Conservation (phyloP, 2,329 filamentous ascomycete species). For the Endocalyx cinctus region DNA sequence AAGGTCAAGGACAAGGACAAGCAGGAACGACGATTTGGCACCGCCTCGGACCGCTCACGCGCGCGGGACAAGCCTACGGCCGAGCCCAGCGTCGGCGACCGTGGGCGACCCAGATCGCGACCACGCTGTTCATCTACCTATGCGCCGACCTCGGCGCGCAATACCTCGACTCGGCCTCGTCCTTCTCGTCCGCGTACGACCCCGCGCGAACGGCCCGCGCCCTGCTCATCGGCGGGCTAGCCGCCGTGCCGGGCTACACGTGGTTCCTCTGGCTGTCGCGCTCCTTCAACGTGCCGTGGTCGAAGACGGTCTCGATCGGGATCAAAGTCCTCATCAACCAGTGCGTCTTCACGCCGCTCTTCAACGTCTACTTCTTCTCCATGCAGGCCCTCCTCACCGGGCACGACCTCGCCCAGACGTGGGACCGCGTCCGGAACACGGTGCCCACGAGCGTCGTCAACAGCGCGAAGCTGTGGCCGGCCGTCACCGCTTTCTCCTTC, state of each 20-base stretch:
- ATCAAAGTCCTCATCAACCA: constrained; percentile 82
- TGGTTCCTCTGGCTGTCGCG: constrained; percentile 66
- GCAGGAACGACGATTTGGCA: too few relatives aligned
- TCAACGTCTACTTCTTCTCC: constrained; percentile 80
- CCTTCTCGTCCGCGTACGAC: constrained; percentile 57
- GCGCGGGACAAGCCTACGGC: constrained; percentile 56
- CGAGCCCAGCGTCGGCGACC: constrained; percentile 68
- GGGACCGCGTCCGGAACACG: constrained; percentile 67
- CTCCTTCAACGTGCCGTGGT: constrained; percentile 74
- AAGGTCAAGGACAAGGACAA: too few relatives aligned
- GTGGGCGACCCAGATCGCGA: constrained; percentile 73
- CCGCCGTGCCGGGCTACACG: constrained; percentile 72
- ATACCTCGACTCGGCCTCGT: constrained; percentile 38
- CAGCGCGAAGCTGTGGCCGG: constrained; percentile 83
- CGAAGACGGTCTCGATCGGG: constrained; percentile 63
- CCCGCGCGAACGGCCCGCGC: constrained; percentile 64
- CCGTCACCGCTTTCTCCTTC: constrained; percentile 81
- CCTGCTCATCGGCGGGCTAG: constrained; percentile 67
- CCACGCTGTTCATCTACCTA: constrained; percentile 73
- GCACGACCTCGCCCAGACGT: constrained; percentile 57
- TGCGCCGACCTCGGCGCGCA: constrained; percentile 76
- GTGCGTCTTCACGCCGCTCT: constrained; percentile 72
- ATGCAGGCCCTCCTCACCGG: constrained; percentile 73
- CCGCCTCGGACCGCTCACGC: constrained; percentile 53
- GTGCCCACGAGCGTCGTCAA: constrained; percentile 75